Evolutionary conservation across 2,329 filamentous ascomycete species (phyloP), one percentile per base, ranked within the genome.

Genomic region (Cladophialophora chaetospira): DNA sequence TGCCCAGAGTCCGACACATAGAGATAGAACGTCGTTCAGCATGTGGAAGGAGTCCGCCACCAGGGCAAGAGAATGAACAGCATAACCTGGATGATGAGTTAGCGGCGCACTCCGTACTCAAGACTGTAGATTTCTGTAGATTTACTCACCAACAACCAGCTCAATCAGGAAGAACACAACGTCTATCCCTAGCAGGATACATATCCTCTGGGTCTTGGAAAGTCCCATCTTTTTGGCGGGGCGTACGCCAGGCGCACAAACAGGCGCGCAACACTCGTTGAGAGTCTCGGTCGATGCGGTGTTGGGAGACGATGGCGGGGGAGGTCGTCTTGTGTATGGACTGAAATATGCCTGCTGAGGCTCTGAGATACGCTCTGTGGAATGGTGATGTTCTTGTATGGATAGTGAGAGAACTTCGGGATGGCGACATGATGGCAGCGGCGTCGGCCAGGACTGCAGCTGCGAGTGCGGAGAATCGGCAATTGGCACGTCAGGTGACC

Each of bases 11-110:
- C 94, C 94, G 61, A 99, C 93, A 55, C 87, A 82, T 11, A 99
- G 79, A 1, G 94, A 97, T 60, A 99, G 87, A 66, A 99, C 94
- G 83, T 99, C 94, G 78, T 99, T 99, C 60, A 99, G 81, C 94
- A 99, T 99, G 76, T 99, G 94, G 74, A 99, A 99, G 58, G 94
- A 91, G 77, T 99, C 94, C 52, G 94, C 94, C 70, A 95, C 91
- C 57, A 99, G 82, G 33, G 94, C 94, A 66, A 99, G 83, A 15
- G 94, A 97, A 70, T 92, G 88, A 59, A 96, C 91, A 62, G 87
- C 78, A 78, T 96, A 90, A 60, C 94, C 81, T 82, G 61, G 23
- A 43, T 23, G 28, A 10, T 23, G 13, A 5, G 46, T 49, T 10
- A 49, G 46, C 28, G 19, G 33, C 21, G n/a, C 6, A 9, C 13